phyloP scores from a whole-genome alignment of 2,329 filamentous ascomycete species.

The Alternaria incomplexa region DNA sequence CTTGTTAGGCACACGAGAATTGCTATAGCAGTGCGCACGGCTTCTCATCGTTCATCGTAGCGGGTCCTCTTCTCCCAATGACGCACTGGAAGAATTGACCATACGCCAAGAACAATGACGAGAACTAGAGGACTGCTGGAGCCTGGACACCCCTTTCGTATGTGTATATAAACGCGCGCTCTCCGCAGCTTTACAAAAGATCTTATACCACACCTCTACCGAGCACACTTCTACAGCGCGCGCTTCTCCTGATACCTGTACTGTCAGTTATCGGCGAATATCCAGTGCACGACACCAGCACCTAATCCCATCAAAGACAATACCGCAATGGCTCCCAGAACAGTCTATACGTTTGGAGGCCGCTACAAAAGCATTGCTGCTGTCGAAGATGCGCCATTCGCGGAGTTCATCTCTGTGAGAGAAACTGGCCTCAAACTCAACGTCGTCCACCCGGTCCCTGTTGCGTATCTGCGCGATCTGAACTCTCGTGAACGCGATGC shows the following conservation, averaged over 20 bases:
- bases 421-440: not conserved
- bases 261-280: not conserved
- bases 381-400: not conserved
- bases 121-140: not conserved
- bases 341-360: not conserved
- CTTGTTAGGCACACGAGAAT: not conserved
- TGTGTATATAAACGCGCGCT: not conserved
- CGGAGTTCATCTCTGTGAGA: not conserved
- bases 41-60: not conserved
- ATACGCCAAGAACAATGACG: not conserved
- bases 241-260: not conserved
- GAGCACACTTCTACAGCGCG: not conserved
- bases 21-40: not conserved
- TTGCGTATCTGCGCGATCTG: not conserved
- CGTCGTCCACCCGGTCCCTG: not conserved
- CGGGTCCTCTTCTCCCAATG: not conserved
- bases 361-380: not conserved
- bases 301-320: not conserved
- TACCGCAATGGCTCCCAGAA: not conserved
- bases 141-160: not conserved
- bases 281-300: not conserved
- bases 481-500: not conserved
- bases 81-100: not conserved
- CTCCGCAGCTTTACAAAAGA: not conserved
- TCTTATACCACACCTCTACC: not conserved